A percentile compares a stretch with the other conserved stretches of the same genome.
phyloP scores from a whole-genome alignment of 148 eudicot genomes.

The Gaultheria prostrata region DNA sequence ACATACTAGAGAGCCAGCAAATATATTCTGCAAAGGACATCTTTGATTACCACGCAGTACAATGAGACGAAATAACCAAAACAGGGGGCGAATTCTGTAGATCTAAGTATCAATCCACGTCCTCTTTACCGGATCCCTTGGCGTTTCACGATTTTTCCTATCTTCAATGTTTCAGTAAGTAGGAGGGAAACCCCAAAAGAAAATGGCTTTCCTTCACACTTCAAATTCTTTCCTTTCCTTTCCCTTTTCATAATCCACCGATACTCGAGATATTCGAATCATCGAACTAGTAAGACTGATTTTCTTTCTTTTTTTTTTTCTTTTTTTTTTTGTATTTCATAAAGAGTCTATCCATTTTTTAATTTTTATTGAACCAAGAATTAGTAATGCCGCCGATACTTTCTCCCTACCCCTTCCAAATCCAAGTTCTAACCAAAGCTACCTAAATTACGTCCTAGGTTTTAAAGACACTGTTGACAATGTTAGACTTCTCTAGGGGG shows the following conservation, averaged over 20 bases:
- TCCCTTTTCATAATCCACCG: not conserved
- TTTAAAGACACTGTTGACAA: not conserved
- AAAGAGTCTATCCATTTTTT: too few species aligned
- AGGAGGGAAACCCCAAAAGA: not conserved
- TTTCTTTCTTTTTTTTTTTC: too few species aligned
- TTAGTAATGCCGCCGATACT: not conserved
- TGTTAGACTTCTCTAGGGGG: not conserved
- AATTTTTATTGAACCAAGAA: too few species aligned
- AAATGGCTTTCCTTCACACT: not conserved
- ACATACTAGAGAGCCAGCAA: not conserved
- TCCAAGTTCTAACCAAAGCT: not conserved
- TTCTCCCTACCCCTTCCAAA: not conserved
- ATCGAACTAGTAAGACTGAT: too few species aligned
- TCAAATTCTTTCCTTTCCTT: not conserved
- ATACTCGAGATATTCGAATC: too few species aligned
- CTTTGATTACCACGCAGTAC: not conserved
- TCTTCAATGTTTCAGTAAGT: not conserved
- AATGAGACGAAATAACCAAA: not conserved
- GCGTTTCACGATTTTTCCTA: too few species aligned
- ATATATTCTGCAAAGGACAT: not conserved
- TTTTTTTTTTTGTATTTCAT: too few species aligned
- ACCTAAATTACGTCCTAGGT: not conserved
- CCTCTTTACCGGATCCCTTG: not conserved
- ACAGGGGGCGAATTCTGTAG: not conserved
- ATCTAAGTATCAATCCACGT: not conserved